Base-by-base conservation (phyloP, 2,329 filamentous ascomycete genomes). In the Penicillium freii region DNA sequence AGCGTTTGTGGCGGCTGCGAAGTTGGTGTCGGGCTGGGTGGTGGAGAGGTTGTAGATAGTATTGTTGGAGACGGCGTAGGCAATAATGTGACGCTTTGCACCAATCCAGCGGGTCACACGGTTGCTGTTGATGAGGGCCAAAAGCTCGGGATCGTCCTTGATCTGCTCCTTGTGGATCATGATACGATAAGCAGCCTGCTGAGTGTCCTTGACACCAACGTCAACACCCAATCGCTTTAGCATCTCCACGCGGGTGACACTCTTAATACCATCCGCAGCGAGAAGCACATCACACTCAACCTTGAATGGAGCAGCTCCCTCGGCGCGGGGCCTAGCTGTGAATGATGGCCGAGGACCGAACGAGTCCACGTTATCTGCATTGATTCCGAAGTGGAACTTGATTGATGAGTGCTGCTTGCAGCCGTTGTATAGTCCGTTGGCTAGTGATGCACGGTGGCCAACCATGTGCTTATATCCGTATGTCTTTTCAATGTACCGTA, bases 381-480 rank as follows among this genome's bases (percentile, higher is more conserved):
- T 75, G 10, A 80, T 83, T 31, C 82, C 80, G 69, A 92, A 88
- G 74, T 87, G 82, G 75, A 93, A 92, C 7, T 73, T 85, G 69
- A 93, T 86, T 36, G 78, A 78, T 19, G 81, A 71, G 66, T 89
- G 81, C 46, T 78, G 77, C 66, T 84, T 78, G 74, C 89, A 92
- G n/a, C 83, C 89, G 47, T 88, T 80, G 73, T 86, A 92, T 33
- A 93, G 76, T 6, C 83, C 82, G 36, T 83, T 82, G 6, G 90
- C 88, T 4, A 93, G 81, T 9, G 87, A 89, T 0, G 87, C 81
- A 21, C 90, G 85, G 71, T 94, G 90, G 8, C 89, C 90, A 5
- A 90, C 88, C 82, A 90, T 91, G 75, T 93, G 90, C 0, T 88
- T 86, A 70, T 88, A 91, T 36, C 84, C 84, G 69, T 92, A 93